Evolutionary conservation across 106 monocot species (phyloP).

Genomic region (Platanthera guangdongensis): DNA sequence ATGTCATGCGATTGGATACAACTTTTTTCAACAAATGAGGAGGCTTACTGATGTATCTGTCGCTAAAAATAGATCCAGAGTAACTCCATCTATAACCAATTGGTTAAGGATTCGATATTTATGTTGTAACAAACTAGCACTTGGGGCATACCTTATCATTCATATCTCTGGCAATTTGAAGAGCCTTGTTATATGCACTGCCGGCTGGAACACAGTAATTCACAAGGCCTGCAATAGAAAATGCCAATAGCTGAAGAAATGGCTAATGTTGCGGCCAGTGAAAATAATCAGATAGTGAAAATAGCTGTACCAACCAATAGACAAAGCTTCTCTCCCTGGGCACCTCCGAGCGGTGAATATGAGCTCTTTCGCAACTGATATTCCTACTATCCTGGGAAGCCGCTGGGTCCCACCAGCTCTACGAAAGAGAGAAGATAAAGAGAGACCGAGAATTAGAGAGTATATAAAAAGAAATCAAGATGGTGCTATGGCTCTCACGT

Average conservation of each 20-base stretch:
- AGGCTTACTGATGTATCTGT: too few relatives aligned
- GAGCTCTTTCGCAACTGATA: constrained; percentile 70
- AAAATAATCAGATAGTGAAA: neutral
- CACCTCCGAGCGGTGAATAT: constrained; percentile 79
- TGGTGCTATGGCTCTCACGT: too few relatives aligned
- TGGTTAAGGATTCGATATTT: neutral
- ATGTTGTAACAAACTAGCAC: neutral
- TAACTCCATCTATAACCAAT: too few relatives aligned
- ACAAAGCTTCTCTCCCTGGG: constrained; percentile 54
- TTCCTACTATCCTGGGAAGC: constrained; percentile 81
- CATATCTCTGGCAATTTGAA: constrained; percentile 78
- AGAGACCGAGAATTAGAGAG: neutral
- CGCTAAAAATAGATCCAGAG: too few relatives aligned
- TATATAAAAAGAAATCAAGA: neutral
- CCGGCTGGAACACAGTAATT: constrained; percentile 89
- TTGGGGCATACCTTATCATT: constrained; percentile 54
- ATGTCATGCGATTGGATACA: neutral
- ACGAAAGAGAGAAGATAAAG: neutral
- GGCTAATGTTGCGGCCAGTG: neutral
- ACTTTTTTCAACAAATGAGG: too few relatives aligned
- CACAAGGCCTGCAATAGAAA: constrained; percentile 56
- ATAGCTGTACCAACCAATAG: constrained; percentile 41
- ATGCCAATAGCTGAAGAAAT: neutral
- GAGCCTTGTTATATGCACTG: constrained; percentile 74
- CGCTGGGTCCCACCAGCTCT: constrained; percentile 96